Base-by-base conservation (phyloP, 1,284 basidiomycete genomes). In the Cystobasidiaceae sp. region DNA sequence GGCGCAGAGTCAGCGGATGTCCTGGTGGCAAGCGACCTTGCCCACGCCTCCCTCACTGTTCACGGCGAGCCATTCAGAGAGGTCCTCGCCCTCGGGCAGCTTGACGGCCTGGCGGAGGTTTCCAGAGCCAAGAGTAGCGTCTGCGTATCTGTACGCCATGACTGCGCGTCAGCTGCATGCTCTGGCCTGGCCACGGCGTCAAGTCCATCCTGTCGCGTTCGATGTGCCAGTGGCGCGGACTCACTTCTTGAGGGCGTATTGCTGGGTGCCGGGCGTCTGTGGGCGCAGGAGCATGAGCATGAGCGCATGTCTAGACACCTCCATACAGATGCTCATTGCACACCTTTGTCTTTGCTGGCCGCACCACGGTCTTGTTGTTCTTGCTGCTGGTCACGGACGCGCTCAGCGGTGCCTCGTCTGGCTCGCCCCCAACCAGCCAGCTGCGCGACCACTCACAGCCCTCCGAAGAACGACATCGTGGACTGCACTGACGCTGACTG, bases 21-120 rank as follows among this genome's bases (percentile, higher is more conserved):
- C 8, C 4, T 37, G 39, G 34, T 39, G 17, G n/a, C 27, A 41
- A 78, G n/a, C n/a, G n/a, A n/a, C n/a, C n/a, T n/a, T n/a, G n/a
- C n/a, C n/a, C n/a, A n/a, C n/a, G n/a, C n/a, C n/a, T n/a, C n/a
- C n/a, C 88, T 71, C 73, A 93, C 93, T 90, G 73, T 97, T 93
- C 5, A 97, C 92, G 6, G 93, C 93, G 32, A 97, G 85, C 93
- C 93, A 97, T 79, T 97, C 93, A 72, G 93, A 93, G 71, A 85
- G 76, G 76, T 97, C 93, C 77, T 97, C 93, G 46, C 93, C 93
- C 69, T 96, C 93, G 0, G 93, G 93, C 19, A 97, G 81, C 71
- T 88, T 85, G 21, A 97, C 93, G 0, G 93, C 93, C 52, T 89
- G 80, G 59, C 92, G 82, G 66, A 97, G 78, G 78, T 96, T 97